These are phyloP conservation scores for Penicillium longicatenatum DNA, from an alignment of 495 filamentous ascomycete genomes.

Conservation along the genomic window DNA sequence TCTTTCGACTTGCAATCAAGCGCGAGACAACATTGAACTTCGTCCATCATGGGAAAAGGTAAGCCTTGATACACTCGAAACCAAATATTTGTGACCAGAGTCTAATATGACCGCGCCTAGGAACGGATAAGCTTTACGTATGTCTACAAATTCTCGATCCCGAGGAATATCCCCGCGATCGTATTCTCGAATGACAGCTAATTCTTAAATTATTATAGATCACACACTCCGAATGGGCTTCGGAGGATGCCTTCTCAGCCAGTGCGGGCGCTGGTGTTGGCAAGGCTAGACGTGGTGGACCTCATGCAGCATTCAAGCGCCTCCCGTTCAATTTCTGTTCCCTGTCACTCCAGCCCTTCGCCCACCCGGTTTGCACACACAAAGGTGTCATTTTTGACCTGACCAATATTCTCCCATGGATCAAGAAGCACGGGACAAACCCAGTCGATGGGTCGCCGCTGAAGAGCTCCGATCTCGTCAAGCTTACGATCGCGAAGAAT, in stretches of 20 bases:
- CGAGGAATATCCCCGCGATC: constrained; percentile 8
- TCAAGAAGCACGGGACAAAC: constrained; percentile 89
- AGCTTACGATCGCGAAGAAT: constrained; percentile 89
- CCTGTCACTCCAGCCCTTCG: constrained; percentile 88
- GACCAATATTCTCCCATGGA: constrained; percentile 86
- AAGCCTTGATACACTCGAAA: constrained; percentile 13
- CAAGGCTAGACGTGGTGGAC: constrained; percentile 48
- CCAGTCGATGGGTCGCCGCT: constrained; percentile 82
- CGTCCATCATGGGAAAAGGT: constrained; percentile 60
- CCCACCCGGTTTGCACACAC: constrained; percentile 79
- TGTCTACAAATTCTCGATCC: constrained; percentile 15
- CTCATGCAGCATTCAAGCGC: constrained; percentile 73
- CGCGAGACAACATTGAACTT: not conserved
- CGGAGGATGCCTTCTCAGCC: constrained; percentile 79
- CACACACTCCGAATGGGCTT: constrained; percentile 96
- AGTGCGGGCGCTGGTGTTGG: constrained; percentile 69
- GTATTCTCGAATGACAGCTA: constrained; percentile 20
- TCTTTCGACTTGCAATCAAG: constrained; percentile 4
- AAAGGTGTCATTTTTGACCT: constrained; percentile 83
- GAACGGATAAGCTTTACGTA: constrained; percentile 78
- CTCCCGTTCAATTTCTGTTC: constrained; percentile 99
- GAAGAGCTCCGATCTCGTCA: constrained; percentile 80
- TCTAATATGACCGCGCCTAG: constrained; percentile 33
- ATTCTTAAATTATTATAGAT: constrained; percentile 54
- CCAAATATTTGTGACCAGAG: not conserved